A percentile compares a stretch with the other conserved stretches of the same genome.
phyloP scores from a whole-genome alignment of 371 early-diverging fungal genomes.

The Syncephalastrum contaminatum region DNA sequence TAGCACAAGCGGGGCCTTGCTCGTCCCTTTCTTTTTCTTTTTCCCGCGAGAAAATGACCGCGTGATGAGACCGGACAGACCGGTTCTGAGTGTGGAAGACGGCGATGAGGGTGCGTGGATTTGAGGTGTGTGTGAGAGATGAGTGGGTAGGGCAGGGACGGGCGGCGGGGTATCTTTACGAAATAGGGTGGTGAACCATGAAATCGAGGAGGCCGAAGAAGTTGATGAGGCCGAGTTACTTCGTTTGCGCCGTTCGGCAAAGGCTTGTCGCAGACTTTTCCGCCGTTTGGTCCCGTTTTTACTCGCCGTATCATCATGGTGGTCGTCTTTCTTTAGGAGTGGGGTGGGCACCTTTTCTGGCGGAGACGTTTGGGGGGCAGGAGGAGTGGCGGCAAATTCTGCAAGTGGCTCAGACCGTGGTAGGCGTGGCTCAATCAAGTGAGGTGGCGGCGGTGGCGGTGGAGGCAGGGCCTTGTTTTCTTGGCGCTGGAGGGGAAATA shows the following conservation, averaged over 20 bases:
- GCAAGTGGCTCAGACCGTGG: not conserved
- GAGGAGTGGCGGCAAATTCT: not conserved
- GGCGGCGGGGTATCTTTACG: not conserved
- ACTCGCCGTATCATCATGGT: too few species aligned
- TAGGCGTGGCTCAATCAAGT: not conserved
- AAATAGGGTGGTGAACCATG: too few species aligned
- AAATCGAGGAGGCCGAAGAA: too few species aligned
- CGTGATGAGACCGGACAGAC: too few species aligned
- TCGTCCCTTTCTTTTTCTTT: conserved; percentile 2
- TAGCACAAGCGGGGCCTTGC: not conserved
- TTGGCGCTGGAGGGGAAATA: not conserved
- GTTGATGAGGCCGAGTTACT: too few species aligned
- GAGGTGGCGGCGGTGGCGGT: conserved; percentile 8
- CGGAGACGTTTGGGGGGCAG: not conserved
- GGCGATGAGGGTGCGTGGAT: too few species aligned
- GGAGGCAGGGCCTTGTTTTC: not conserved
- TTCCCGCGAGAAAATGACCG: too few species aligned
- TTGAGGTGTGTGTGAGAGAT: too few species aligned
- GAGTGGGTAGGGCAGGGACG: not conserved
- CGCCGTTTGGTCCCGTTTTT: conserved; percentile 2
- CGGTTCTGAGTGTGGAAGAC: too few species aligned
- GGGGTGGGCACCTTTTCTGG: not conserved
- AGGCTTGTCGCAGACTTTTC: conserved; percentile 9
- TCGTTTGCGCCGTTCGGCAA: not conserved
- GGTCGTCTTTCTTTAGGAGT: too few species aligned